Evolutionary conservation across 2,329 filamentous ascomycete species (phyloP).

Genomic region (Talaromyces rugulosus): DNA sequence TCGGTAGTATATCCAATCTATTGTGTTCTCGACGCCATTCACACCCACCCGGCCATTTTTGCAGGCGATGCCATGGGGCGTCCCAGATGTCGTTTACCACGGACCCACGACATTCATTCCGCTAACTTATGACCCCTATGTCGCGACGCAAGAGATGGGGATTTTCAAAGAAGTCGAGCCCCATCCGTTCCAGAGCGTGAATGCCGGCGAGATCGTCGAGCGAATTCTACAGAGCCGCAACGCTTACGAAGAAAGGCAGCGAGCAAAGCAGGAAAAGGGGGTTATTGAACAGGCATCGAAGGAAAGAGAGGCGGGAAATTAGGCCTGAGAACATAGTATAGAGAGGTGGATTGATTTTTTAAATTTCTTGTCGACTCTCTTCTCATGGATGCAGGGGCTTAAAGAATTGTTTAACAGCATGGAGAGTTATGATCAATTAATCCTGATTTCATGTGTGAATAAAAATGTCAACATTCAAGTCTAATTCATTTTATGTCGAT

Average conservation of each 20-base stretch:
- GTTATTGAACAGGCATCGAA: constrained; percentile 57
- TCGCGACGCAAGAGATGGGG: constrained; percentile 71
- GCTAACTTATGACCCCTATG: constrained; percentile 73
- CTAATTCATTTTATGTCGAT: background rate
- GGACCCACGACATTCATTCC: constrained; percentile 91
- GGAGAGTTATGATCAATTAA: background rate
- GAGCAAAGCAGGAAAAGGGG: constrained; percentile 83
- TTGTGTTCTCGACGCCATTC: constrained; percentile 88
- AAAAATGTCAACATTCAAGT: background rate
- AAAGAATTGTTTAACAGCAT: background rate
- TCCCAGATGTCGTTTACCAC: constrained; percentile 82
- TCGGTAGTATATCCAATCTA: constrained; percentile 74
- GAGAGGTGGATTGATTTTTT: background rate
- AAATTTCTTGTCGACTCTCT: background rate
- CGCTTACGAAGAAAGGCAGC: constrained; percentile 86
- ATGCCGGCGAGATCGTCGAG: constrained; percentile 86
- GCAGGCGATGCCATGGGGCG: constrained; percentile 65
- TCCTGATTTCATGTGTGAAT: background rate
- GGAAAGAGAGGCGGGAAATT: constrained; percentile 7
- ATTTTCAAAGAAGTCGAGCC: constrained; percentile 75
- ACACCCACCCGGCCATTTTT: constrained; percentile 77
- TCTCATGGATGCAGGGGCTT: background rate
- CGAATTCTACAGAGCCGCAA: constrained; percentile 82
- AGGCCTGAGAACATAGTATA: background rate
- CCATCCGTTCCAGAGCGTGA: constrained; percentile 81